Conservation (phyloP, 306 rosid genomes). For the Cotoneaster glaucophyllus region DNA sequence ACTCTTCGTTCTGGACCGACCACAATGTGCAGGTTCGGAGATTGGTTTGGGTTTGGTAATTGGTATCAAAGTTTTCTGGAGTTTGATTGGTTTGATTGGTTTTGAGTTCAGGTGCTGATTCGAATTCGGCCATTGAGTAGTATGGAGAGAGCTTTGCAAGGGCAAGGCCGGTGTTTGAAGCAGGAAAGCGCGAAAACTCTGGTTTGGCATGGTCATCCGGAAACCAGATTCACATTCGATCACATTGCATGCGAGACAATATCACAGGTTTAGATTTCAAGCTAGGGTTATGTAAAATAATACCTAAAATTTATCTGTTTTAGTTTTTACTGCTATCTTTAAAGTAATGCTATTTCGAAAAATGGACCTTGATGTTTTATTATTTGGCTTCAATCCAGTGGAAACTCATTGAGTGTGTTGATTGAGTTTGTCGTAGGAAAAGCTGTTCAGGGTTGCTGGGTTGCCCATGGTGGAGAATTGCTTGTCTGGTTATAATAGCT, state of each 20-base stretch:
- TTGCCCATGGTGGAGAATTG: constrained; percentile 97
- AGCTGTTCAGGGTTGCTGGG: constrained; percentile 77
- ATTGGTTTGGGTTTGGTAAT: neutral
- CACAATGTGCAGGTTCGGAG: constrained; percentile 78
- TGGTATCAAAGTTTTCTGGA: neutral
- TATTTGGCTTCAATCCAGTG: neutral
- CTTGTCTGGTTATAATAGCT: constrained; percentile 91
- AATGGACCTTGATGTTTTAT: neutral
- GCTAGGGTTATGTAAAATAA: neutral
- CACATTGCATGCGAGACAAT: constrained; percentile 75
- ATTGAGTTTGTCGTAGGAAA: constrained; percentile 51
- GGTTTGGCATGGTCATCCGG: constrained; percentile 94
- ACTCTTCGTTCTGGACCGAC: constrained; percentile 80
- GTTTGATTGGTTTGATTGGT: constrained; percentile 21
- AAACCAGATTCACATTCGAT: constrained; percentile 87
- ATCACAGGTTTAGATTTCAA: constrained; percentile 51
- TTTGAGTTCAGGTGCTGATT: constrained; percentile 61
- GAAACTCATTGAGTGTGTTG: constrained; percentile 1
- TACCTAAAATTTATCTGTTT: neutral
- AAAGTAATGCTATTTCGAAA: neutral
- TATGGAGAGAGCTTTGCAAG: constrained; percentile 66
- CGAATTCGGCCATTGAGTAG: constrained; percentile 75
- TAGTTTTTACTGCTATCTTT: neutral
- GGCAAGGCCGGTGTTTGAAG: constrained; percentile 65
- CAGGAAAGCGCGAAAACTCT: constrained; percentile 71